These are phyloP conservation scores for Laburnicola sp. DNA, from an alignment of 2,329 filamentous ascomycete species.

Conservation along the genomic window DNA sequence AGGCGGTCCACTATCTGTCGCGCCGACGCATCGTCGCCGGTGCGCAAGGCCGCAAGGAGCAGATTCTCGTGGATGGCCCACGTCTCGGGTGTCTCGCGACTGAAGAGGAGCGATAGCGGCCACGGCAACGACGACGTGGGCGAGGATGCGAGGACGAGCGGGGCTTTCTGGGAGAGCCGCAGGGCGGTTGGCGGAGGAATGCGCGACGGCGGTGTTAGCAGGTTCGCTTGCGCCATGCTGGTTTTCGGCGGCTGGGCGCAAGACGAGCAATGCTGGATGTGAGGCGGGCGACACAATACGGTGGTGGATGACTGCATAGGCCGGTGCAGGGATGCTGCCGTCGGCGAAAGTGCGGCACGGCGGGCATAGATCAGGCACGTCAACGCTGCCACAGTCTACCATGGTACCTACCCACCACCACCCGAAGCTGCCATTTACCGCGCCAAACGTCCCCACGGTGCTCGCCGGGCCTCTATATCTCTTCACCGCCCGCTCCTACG, in stretches of 20 bases:
- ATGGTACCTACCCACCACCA: not conserved
- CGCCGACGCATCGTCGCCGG: conserved; percentile 79
- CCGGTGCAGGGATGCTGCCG: conserved; percentile 3
- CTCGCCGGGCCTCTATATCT: not conserved
- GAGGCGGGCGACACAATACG: not conserved
- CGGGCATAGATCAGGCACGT: conserved; percentile 20
- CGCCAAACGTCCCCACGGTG: not conserved
- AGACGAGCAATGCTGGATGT: not conserved
- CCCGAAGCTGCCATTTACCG: not conserved
- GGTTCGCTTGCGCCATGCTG: conserved; percentile 38
- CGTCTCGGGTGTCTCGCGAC: conserved; percentile 72
- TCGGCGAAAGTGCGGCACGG: conserved; percentile 26
- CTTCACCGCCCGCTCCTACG: not conserved
- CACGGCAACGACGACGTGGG: conserved; percentile 51
- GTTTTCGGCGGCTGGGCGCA: not conserved
- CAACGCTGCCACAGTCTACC: conserved; percentile 2
- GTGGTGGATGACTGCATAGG: not conserved
- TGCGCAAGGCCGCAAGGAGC: conserved; percentile 78
- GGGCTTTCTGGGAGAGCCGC: conserved; percentile 53
- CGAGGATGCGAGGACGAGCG: conserved; percentile 43
- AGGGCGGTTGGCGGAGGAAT: conserved; percentile 47
- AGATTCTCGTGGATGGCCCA: conserved; percentile 90
- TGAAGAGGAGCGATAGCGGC: conserved; percentile 56
- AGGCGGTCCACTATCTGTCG: conserved; percentile 74
- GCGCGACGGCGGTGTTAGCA: conserved; percentile 47